phyloP scores from a whole-genome alignment of 441 rosid species.

The Hura crepitans region DNA sequence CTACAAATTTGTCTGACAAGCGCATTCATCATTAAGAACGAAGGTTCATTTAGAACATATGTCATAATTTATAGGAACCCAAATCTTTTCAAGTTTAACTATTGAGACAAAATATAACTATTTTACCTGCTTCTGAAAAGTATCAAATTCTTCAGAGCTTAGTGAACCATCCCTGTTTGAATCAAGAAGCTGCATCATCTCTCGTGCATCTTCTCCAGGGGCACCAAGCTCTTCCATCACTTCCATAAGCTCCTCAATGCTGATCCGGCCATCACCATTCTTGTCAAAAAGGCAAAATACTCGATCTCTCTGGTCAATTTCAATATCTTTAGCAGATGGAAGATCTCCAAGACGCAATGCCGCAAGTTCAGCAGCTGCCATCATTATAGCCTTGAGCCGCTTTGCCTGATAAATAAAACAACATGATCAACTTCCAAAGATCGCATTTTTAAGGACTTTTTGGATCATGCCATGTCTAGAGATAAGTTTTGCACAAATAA shows the following conservation, averaged over 20 bases:
- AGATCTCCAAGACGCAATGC: constrained; percentile 84
- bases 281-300: constrained; percentile 79
- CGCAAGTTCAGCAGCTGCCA: constrained; percentile 93
- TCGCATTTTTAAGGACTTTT: not conserved
- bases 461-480: not conserved
- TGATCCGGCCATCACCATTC: constrained; percentile 93
- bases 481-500: not conserved
- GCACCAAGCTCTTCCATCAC: constrained; percentile 99
- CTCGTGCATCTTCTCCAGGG: constrained; percentile 80
- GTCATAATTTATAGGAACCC: not conserved
- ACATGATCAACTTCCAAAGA: constrained; percentile 11
- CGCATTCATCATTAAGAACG: not conserved
- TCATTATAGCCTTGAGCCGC: constrained; percentile 84
- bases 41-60: no score
- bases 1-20: not conserved
- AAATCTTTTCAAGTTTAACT: not conserved
- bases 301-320: constrained; percentile 53
- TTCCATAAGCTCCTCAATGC: constrained; percentile 89
- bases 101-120: not conserved
- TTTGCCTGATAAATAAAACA: constrained; percentile 50
- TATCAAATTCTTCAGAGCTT: constrained; percentile 82
- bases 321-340: constrained; percentile 50
- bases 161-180: constrained; percentile 91
- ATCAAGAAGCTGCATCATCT: constrained; percentile 97
- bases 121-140: constrained; percentile 80